Evolutionary conservation across 495 filamentous ascomycete genomes (phyloP).

Genomic region (Daldinia caldariorum): DNA sequence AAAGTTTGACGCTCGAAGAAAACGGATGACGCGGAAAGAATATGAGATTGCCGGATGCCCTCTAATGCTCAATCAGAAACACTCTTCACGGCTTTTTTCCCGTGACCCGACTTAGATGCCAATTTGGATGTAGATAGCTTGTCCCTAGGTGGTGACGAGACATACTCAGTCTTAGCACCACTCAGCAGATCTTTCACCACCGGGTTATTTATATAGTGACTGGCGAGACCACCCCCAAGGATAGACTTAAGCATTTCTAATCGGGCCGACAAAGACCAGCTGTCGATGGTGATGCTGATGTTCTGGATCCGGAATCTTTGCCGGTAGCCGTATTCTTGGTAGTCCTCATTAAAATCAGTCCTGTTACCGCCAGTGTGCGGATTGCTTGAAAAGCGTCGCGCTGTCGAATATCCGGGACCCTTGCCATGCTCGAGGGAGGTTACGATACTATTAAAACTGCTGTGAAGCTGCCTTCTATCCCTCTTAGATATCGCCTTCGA

Average conservation of each 20-base stretch:
- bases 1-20: background rate
- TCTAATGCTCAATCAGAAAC: constrained; percentile 21
- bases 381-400: constrained; percentile 51
- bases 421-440: constrained; percentile 78
- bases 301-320: constrained; percentile 79
- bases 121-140: constrained; percentile 26
- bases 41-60: background rate
- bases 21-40: background rate
- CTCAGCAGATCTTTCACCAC: constrained; percentile 77
- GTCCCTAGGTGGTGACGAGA: constrained; percentile 34
- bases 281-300: constrained; percentile 81
- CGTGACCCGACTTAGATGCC: background rate
- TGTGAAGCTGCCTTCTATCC: constrained; percentile 79
- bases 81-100: constrained; percentile 18
- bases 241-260: constrained; percentile 79
- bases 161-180: constrained; percentile 48
- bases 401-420: constrained; percentile 59
- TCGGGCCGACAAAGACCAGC: constrained; percentile 88
- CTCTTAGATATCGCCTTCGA: constrained; percentile 79
- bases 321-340: constrained; percentile 78
- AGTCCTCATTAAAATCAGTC: constrained; percentile 76
- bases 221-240: constrained; percentile 80
- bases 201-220: constrained; percentile 83
- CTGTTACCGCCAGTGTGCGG: constrained; percentile 61
- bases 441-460: constrained; percentile 81